Evolutionary conservation across 305 asterid genomes (phyloP), one percentile per base, ranked within the genome.

Genomic region (Stenogyne calaminthoides): DNA sequence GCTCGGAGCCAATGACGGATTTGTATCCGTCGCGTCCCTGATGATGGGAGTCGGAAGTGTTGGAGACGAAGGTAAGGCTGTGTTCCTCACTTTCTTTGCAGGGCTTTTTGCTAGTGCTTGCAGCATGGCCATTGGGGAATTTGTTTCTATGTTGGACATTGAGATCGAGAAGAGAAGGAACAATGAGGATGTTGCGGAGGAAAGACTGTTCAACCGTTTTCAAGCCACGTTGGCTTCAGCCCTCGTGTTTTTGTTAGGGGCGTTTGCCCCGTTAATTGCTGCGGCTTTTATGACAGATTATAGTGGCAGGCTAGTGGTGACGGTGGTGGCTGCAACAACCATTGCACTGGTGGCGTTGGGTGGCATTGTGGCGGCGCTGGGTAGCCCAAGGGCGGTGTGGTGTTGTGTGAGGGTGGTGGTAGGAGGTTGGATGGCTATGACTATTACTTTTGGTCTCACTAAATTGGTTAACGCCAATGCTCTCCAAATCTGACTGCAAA

Each of bases 31-130:
- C 49, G 81, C 88, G 16, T 86, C 85, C 3, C 62, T 86, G 19
- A 77, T 86, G 80, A 74, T 81, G 85, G 88, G 86, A 27, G 69
- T 80, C 29, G 90, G 89, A 63, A 78, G 71, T n/a, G 65, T 86
- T 5, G 70, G 78, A 69, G 55, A 73, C 36, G 84, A 73, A 14
- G 75, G 37, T 34, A 76, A 78, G 46, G 63, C 70, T 37, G 72
- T 79, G 84, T 69, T 80, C 34, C 82, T 81, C 16, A 67, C 78
- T 3, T 84, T 85, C 68, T 84, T 86, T 44, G 82, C 77, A 3
- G 86, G 90, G 7, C 58, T 83, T 39, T 66, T 76, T 34, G 83
- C 85, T 6, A 82, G 87, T 62, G 70, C 88, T 25, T 86, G 85
- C 67, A 79, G 87, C 70, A 80, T 82, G 88, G 87, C 76, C 0